These are phyloP conservation scores for Arbutus unedo DNA, from an alignment of 148 eudicot genomes.

Conservation along the genomic window DNA sequence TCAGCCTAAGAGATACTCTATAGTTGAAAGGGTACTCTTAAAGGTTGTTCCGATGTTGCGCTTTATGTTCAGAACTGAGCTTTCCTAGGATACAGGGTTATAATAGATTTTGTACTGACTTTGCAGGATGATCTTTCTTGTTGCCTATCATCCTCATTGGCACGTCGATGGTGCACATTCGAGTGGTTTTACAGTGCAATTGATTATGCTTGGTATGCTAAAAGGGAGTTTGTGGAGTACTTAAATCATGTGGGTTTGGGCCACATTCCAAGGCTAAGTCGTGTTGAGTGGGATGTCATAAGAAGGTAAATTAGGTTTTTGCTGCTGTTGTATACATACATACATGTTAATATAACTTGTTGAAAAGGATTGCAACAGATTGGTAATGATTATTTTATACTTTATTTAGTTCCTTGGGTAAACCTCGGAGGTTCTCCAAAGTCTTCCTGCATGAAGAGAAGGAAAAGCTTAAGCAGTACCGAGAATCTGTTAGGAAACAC, in stretches of 20 bases:
- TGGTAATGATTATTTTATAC: not conserved
- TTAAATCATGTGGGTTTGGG: constrained; percentile 92
- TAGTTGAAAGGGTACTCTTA: constrained; percentile 31
- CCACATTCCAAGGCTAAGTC: constrained; percentile 89
- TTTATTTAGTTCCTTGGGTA: constrained; percentile 83
- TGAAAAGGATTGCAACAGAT: not conserved
- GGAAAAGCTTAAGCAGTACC: constrained; percentile 81
- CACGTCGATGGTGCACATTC: constrained; percentile 70
- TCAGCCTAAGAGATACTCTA: constrained; percentile 28
- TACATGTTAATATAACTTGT: not conserved
- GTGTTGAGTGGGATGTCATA: constrained; percentile 97
- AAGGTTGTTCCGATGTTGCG: constrained; percentile 42
- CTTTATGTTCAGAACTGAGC: not conserved
- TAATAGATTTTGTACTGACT: constrained; percentile 8
- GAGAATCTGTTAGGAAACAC: constrained; percentile 82
- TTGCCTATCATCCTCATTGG: constrained; percentile 52
- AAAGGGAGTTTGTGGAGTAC: constrained; percentile 95
- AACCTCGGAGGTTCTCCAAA: constrained; percentile 84
- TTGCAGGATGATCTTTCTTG: constrained; percentile 53
- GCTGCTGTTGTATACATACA: not conserved
- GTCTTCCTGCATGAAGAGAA: constrained; percentile 86
- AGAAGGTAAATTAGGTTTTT: constrained; percentile 62
- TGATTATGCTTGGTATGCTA: constrained; percentile 98
- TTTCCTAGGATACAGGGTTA: not conserved
- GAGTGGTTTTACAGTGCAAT: constrained; percentile 99